Evolutionary conservation across 768 basidiomycete genomes (phyloP), one percentile per base, ranked within the genome.

Genomic region (Mycena albidolilacea): DNA sequence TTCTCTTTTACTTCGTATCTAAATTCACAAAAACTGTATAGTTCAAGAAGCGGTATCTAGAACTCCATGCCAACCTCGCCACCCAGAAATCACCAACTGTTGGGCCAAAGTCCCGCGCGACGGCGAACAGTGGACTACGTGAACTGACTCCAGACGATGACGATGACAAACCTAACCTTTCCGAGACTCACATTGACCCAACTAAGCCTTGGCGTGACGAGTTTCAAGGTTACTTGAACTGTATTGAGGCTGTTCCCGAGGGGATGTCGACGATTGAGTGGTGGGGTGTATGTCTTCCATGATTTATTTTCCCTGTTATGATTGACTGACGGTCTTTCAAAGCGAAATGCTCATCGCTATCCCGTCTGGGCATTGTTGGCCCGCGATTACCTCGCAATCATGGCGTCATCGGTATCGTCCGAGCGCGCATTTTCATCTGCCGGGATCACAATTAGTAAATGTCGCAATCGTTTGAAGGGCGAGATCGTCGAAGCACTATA

Each of bases 231-330:
- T 62, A 62, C 14, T 10, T 62, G 5, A 35, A 8, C 11, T n/a
- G n/a, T 5, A 21, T 23, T 9, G 61, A 62, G n/a, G 3, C 7
- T 23, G 41, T 62, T 21, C 61, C 61, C 7, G 43, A n/a, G 3
- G 61, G 61, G 7, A 62, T 62, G 61, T 23, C 61, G 3, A 46
- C 41, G 5, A 46, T 62, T 11, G 43, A 41, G 41, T 62, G 61
- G 61, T 62, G 61, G 61, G 61, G 43, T 11, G 46, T 48, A 48
- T 48, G 46, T 17, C 17, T 17, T 17, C 46, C 30, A 30, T 30
- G 14, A 1, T 15, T 12, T 15, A 15, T 15, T 6, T 48, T 30
- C 11, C 6, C 30, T 30, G 30, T 1, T 30, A 1, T 30, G 30
- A 30, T 30, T 30, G 30, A 30, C 30, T 30, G 30, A 30, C 3